A percentile compares a stretch with the other conserved stretches of the same genome.
Evolutionary conservation across 768 basidiomycete species (phyloP).

Genomic region (Russula sp.): DNA sequence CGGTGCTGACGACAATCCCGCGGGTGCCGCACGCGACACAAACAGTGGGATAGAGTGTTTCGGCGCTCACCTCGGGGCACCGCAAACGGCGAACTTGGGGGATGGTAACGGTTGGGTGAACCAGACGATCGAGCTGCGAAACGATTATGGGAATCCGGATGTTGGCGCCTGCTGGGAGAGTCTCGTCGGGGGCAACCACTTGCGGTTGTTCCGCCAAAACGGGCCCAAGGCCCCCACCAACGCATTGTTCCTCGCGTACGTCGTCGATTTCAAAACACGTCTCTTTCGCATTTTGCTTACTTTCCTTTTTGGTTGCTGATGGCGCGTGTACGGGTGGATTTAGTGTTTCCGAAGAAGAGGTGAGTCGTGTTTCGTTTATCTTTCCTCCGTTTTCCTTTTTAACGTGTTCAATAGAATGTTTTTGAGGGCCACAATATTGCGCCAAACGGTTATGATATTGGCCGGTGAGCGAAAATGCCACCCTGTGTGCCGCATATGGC

Average conservation of each 20-base stretch:
- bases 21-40: background rate
- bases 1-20: no score
- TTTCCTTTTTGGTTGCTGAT: no score
- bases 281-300: background rate
- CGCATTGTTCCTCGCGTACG: slow-evolving; percentile 32
- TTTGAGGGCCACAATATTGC: slow-evolving; percentile 24
- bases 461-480: slow-evolving; percentile 22
- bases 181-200: slow-evolving; percentile 23
- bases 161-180: slow-evolving; percentile 38
- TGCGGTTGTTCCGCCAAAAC: slow-evolving; percentile 27
- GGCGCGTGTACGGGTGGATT: no score
- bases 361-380: background rate
- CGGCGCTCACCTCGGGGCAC: slow-evolving; percentile 30
- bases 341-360: slow-evolving; percentile 24
- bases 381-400: background rate
- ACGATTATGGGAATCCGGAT: slow-evolving; percentile 33
- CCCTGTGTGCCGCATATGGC: no score
- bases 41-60: slow-evolving; percentile 26
- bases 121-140: slow-evolving; percentile 38
- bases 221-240: slow-evolving; percentile 27
- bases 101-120: slow-evolving; percentile 40
- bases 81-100: slow-evolving; percentile 40
- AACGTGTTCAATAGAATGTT: slow-evolving; percentile 10
- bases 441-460: slow-evolving; percentile 29
- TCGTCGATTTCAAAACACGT: background rate